Conservation (phyloP, 1,284 basidiomycete genomes). For the Austropuccinia psidii region DNA sequence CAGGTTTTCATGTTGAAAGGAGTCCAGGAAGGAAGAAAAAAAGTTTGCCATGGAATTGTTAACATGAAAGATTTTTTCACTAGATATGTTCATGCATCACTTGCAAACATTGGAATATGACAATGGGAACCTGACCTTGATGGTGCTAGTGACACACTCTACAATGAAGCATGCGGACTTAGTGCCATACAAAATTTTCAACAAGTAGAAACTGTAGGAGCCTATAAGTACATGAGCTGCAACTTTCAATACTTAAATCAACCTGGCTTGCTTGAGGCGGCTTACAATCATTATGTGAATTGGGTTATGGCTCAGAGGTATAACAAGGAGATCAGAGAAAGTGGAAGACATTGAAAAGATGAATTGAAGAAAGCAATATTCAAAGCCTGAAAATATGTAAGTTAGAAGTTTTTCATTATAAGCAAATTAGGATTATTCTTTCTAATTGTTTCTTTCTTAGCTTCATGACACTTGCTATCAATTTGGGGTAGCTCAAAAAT, state of each 20-base stretch:
- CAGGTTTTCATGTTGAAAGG: too few species aligned
- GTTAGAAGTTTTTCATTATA: too few species aligned
- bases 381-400: slow-evolving; percentile 2
- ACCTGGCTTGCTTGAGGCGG: background rate
- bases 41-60: background rate
- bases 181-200: background rate
- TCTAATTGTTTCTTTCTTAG: too few species aligned
- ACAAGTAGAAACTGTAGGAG: background rate
- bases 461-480: too few species aligned
- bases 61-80: too few species aligned
- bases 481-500: too few species aligned
- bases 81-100: too few species aligned
- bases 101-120: background rate
- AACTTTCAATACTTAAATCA: background rate
- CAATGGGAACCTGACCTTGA: background rate
- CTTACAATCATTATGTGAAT: slow-evolving; percentile 22
- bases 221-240: background rate
- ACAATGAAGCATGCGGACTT: background rate
- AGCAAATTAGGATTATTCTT: too few species aligned
- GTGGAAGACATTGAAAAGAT: background rate
- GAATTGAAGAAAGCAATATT: background rate
- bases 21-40: background rate
- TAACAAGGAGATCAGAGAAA: background rate
- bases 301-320: background rate
- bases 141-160: too few species aligned